These are phyloP conservation scores for Nematodospora valgi DNA, from an alignment of 805 yeast species.

Conservation along the genomic window DNA sequence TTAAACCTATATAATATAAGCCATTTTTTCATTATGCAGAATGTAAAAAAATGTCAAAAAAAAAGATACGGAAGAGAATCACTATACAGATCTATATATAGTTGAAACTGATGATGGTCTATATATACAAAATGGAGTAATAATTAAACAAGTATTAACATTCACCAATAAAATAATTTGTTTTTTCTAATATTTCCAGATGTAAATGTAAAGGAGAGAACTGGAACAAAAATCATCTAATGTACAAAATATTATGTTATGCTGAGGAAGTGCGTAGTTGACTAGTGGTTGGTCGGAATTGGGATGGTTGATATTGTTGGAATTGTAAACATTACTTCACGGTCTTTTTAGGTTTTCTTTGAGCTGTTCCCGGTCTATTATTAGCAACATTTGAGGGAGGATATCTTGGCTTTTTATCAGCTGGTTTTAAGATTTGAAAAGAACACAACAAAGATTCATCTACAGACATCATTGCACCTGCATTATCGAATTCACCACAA, in stretches of 20 bases:
- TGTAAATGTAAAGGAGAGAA: neutral
- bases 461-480: constrained; percentile 99
- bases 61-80: no score
- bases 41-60: no score
- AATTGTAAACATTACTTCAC: constrained; percentile 7
- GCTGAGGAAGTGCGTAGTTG: neutral
- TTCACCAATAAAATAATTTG: no score
- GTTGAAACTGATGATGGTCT: no score
- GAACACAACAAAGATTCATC: constrained; percentile 95
- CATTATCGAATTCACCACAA: constrained; percentile 98
- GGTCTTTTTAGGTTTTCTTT: constrained; percentile 13
- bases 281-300: constrained; percentile 1
- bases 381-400: constrained; percentile 30
- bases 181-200: no score
- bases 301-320: neutral
- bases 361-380: constrained; percentile 12
- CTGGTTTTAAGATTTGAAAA: constrained; percentile 95
- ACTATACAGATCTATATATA: no score
- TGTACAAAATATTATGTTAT: constrained; percentile 2
- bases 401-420: constrained; percentile 85
- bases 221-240: constrained; percentile 2
- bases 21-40: no score
- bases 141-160: no score
- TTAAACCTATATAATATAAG: no score
- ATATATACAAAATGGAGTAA: no score